A percentile compares a stretch with the other conserved stretches of the same genome.
Evolutionary conservation across 2,329 filamentous ascomycete species (phyloP).

Genomic region (Penicillium sclerotigenum): DNA sequence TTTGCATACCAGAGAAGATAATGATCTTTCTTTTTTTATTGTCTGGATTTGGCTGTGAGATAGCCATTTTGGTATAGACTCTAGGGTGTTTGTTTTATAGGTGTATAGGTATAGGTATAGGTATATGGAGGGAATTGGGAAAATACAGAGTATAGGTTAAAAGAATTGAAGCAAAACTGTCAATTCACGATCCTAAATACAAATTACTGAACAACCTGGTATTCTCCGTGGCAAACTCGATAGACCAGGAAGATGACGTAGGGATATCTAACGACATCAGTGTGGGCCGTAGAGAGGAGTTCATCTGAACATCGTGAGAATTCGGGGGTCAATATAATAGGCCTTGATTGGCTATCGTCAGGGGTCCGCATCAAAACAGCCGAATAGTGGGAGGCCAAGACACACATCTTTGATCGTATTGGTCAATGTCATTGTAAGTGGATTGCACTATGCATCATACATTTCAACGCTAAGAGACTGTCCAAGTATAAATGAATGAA

Average conservation of each 20-base stretch:
- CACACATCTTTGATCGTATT: background rate
- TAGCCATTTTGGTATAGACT: conserved; percentile 1
- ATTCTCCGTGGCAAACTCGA: conserved; percentile 2
- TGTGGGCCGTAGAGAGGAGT: background rate
- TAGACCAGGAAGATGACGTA: conserved; percentile 6
- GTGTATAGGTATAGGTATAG: too few relatives aligned
- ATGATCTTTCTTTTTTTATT: conserved; percentile 43
- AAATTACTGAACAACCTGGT: background rate
- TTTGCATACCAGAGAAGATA: conserved; percentile 44
- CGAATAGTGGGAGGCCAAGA: background rate
- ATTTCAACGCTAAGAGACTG: background rate
- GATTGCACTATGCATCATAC: conserved; percentile 8
- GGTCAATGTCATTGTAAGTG: conserved; percentile 4
- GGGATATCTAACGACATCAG: conserved; percentile 3
- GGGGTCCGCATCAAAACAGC: background rate
- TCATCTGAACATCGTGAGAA: conserved; percentile 2
- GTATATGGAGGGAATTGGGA: background rate
- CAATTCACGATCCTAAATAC: background rate
- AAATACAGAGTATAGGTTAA: background rate
- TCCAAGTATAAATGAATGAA: background rate
- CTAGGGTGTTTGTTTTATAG: background rate
- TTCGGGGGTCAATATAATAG: background rate
- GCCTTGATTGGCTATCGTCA: background rate
- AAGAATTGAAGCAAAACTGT: background rate
- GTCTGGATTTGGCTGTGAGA: conserved; percentile 13